phyloP scores from a whole-genome alignment of 2,329 filamentous ascomycete species.

The Penicillium freii region DNA sequence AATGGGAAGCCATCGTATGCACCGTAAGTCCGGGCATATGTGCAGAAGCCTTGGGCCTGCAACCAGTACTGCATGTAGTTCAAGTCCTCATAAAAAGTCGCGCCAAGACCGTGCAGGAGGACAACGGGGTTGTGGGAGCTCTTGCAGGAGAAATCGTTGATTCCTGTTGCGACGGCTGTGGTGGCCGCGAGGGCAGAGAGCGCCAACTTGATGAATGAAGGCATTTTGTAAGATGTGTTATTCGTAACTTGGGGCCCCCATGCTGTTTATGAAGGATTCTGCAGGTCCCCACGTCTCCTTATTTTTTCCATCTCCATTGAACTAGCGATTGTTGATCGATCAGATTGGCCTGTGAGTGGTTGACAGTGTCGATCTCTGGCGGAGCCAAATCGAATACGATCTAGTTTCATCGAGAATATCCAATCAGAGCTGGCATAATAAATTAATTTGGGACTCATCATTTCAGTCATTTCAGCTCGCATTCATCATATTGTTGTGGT shows the following conservation, averaged over 20 bases:
- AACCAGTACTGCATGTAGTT: slow-evolving; percentile 39
- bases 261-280: background rate
- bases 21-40: slow-evolving; percentile 45
- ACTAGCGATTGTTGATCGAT: slow-evolving; percentile 22
- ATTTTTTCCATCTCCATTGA: slow-evolving; percentile 4
- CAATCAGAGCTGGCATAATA: background rate
- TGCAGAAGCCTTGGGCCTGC: slow-evolving; percentile 42
- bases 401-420: background rate
- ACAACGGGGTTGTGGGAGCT: slow-evolving; percentile 35
- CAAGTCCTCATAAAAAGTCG: slow-evolving; percentile 40
- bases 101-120: slow-evolving; percentile 39
- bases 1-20: slow-evolving; percentile 38
- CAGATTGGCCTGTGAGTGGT: slow-evolving; percentile 13
- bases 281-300: slow-evolving; percentile 1
- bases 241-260: background rate
- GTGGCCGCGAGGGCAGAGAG: slow-evolving; percentile 19
- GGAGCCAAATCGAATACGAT: background rate
- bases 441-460: slow-evolving; percentile 10
- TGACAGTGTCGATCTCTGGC: background rate
- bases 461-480: slow-evolving; percentile 8
- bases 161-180: slow-evolving; percentile 18
- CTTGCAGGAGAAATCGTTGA: slow-evolving; percentile 39
- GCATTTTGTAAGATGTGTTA: slow-evolving; percentile 13
- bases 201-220: slow-evolving; percentile 14
- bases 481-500: background rate